These are phyloP conservation scores for Fraxinus dipetala DNA, from an alignment of 305 asterid species.

Conservation along the genomic window DNA sequence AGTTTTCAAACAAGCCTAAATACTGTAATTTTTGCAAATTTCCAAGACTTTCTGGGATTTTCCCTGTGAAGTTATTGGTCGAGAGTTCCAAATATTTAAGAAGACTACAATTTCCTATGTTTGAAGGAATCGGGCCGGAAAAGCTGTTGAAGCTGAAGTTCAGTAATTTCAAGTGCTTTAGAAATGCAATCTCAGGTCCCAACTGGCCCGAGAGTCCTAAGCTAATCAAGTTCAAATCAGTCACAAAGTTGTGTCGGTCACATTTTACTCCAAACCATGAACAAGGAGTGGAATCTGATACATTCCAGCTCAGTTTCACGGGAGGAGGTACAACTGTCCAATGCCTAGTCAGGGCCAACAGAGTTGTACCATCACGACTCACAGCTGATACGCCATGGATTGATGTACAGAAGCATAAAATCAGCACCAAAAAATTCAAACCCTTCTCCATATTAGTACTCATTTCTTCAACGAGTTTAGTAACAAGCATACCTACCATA, in stretches of 20 bases:
- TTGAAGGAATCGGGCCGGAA: slow-evolving; percentile 56
- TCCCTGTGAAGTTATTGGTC: slow-evolving; percentile 50
- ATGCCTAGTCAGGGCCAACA: slow-evolving; percentile 56
- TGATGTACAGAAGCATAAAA: slow-evolving; percentile 24
- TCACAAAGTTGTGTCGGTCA: slow-evolving; percentile 33
- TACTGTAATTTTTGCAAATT: slow-evolving; percentile 41
- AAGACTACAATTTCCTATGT: slow-evolving; percentile 44
- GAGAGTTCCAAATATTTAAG: slow-evolving; percentile 57
- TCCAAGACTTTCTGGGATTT: slow-evolving; percentile 61
- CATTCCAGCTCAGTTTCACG: slow-evolving; percentile 66
- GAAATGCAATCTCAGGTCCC: slow-evolving; percentile 58
- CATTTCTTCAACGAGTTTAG: neutral
- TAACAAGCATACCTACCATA: neutral
- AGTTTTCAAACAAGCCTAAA: slow-evolving; percentile 47
- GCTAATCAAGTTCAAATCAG: slow-evolving; percentile 45
- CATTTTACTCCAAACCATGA: slow-evolving; percentile 80
- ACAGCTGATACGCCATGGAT: slow-evolving; percentile 29
- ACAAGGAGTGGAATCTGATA: slow-evolving; percentile 71
- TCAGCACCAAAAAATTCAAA: slow-evolving; percentile 11
- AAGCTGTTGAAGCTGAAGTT: slow-evolving; percentile 47
- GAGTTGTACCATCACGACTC: slow-evolving; percentile 56
- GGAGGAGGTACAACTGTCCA: slow-evolving; percentile 57
- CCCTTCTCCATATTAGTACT: slow-evolving; percentile 11
- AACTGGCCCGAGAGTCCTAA: slow-evolving; percentile 61
- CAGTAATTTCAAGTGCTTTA: slow-evolving; percentile 42